Conservation (phyloP, 2,329 filamentous ascomycete species). For the Penicillium sp. region DNA sequence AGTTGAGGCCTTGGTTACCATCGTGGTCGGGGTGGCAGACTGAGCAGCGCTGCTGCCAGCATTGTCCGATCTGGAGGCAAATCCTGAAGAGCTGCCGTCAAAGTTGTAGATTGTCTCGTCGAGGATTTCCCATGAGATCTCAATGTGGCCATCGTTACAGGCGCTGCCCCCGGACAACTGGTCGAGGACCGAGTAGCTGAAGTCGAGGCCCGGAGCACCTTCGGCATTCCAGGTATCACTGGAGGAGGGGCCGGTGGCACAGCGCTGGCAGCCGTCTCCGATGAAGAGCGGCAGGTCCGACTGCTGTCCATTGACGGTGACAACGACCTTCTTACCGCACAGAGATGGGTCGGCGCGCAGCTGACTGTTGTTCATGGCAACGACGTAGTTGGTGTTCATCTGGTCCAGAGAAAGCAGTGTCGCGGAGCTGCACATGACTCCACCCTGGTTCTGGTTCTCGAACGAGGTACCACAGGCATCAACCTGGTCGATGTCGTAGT, state of each 20-base stretch:
- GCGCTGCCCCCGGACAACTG: slow-evolving; percentile 9
- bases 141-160: slow-evolving; percentile 13
- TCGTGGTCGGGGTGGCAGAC: background rate
- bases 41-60: background rate
- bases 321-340: slow-evolving; percentile 19
- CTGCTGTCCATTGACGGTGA: slow-evolving; percentile 15
- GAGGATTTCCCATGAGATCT: slow-evolving; percentile 18
- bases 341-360: slow-evolving; percentile 10
- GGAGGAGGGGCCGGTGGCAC: slow-evolving; percentile 9
- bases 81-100: background rate
- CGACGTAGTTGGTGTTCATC: slow-evolving; percentile 19
- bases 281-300: slow-evolving; percentile 20
- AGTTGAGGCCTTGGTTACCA: background rate
- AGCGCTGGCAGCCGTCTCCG: slow-evolving; percentile 19
- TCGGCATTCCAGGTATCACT: background rate
- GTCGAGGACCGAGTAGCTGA: slow-evolving; percentile 3
- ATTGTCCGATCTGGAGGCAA: background rate
- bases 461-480: slow-evolving; percentile 16
- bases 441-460: slow-evolving; percentile 13
- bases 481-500: slow-evolving; percentile 17
- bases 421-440: slow-evolving; percentile 12
- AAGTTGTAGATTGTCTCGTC: slow-evolving; percentile 20
- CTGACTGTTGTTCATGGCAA: slow-evolving; percentile 23
- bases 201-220: slow-evolving; percentile 1
- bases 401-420: slow-evolving; percentile 11